A percentile compares a stretch with the other conserved stretches of the same genome.
Conservation (phyloP, 805 yeast species). For the Saccharomycopsis schoenii region DNA sequence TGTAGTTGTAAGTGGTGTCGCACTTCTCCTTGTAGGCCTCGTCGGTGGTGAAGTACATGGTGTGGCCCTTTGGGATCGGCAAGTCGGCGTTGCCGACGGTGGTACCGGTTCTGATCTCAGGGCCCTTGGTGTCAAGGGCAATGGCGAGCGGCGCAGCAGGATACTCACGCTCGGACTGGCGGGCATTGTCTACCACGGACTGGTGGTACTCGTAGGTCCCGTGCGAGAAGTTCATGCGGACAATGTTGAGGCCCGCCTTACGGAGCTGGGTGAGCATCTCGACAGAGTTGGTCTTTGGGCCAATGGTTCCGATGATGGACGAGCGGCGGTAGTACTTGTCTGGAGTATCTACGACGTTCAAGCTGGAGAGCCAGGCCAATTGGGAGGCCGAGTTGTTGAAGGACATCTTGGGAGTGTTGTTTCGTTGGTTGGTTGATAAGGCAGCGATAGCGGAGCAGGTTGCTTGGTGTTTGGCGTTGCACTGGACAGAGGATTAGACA, state of each 20-base stretch:
- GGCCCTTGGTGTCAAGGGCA: conserved; percentile 98
- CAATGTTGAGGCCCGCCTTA: conserved; percentile 96
- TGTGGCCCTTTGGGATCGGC: conserved; percentile 78
- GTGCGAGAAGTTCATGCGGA: conserved; percentile 98
- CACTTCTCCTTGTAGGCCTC: conserved; percentile 60
- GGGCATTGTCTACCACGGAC: conserved; percentile 90
- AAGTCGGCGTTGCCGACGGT: conserved; percentile 72
- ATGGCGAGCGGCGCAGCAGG: conserved; percentile 96
- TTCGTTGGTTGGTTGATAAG: too few relatives aligned
- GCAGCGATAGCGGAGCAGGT: not conserved
- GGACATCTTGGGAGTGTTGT: too few relatives aligned
- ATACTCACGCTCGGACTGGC: conserved; percentile 82
- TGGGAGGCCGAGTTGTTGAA: conserved; percentile 28
- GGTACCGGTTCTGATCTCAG: conserved; percentile 98
- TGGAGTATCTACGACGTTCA: conserved; percentile 66
- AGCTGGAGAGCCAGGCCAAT: conserved; percentile 75
- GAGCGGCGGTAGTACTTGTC: conserved; percentile 81
- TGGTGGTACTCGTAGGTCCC: conserved; percentile 98
- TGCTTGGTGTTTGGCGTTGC: too few relatives aligned
- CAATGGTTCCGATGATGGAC: conserved; percentile 96
- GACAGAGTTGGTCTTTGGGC: conserved; percentile 92
- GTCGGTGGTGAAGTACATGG: conserved; percentile 90
- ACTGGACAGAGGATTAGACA: too few relatives aligned
- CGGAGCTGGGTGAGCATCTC: conserved; percentile 79
- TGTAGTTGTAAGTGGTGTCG: conserved; percentile 74